Evolutionary conservation across 2,329 filamentous ascomycete species (phyloP), one percentile per base, ranked within the genome.

Genomic region (Colletotrichum musicola): DNA sequence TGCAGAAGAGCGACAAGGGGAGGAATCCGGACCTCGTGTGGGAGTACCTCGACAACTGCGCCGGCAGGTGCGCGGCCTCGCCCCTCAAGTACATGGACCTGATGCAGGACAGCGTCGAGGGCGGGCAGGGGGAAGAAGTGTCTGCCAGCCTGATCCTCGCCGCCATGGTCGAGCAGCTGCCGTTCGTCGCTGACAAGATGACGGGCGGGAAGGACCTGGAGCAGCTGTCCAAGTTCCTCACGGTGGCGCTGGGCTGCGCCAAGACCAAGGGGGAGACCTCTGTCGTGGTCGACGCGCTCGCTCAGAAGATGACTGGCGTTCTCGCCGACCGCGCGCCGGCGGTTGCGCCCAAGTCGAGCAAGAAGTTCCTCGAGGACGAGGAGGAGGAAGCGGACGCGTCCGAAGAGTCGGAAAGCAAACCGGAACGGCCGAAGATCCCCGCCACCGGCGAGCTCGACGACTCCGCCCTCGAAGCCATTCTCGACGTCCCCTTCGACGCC

Each of bases 11-110:
- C 10, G 56, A 46, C 51, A 49, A 54, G 47, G 13, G 20, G 12
- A 71, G 78, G 25, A 77, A 74, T 13, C 78, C 85, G 72, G 78
- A 82, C 14, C 72, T 76, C 0, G 76, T 94, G 1, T 92, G 92
- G 81, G 78, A 83, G 0, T 97, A 96, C 75, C 78, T 98, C 27
- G 95, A 98, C 75, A 94, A 97, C 71, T 97, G 93, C 77, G 84
- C 93, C 60, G 89, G 89, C 35, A 89, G 95, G 25, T 93, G 93
- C 72, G 90, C 90, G 16, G 90, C 82, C 2, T 91, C 91, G 25
- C 92, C 94, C 0, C 91, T 97, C 75, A 97, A 94, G 76, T 95
- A 97, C 74, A 89, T 96, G 30, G 92, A 96, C 69, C 83, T 89
- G 74, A 79, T 93, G 27, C 85, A 90, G 62, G 85, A 88, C 47